These are phyloP conservation scores for Pezicula radicicola DNA, from an alignment of 2,329 filamentous ascomycete genomes.

Conservation along the genomic window DNA sequence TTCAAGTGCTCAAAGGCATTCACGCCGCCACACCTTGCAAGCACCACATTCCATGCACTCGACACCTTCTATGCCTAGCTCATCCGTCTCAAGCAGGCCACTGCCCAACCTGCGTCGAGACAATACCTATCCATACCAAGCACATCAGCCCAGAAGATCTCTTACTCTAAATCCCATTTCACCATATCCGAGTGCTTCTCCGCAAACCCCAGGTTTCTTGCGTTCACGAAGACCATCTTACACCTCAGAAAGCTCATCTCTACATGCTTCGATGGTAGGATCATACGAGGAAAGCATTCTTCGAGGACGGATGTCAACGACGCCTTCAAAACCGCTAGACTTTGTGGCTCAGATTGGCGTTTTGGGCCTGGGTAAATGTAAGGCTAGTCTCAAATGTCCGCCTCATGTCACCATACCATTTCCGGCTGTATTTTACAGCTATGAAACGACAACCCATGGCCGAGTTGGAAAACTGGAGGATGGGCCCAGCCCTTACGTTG, in stretches of 20 bases:
- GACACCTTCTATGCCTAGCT: slow-evolving; percentile 32
- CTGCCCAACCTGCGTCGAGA: slow-evolving; percentile 53
- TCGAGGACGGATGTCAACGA: slow-evolving; percentile 93
- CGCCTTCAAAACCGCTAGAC: slow-evolving; percentile 85
- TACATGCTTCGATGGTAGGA: slow-evolving; percentile 93
- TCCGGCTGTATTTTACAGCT: slow-evolving; percentile 94
- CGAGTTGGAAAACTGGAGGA: slow-evolving; percentile 64
- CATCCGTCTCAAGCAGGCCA: slow-evolving; percentile 40
- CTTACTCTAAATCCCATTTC: slow-evolving; percentile 57
- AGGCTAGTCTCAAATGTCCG: slow-evolving; percentile 78
- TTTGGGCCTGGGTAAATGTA: slow-evolving; percentile 84
- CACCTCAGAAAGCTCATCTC: slow-evolving; percentile 68
- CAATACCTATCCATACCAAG: slow-evolving; percentile 67
- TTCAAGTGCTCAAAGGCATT: slow-evolving; percentile 27
- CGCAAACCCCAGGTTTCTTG: slow-evolving; percentile 48
- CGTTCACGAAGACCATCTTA: slow-evolving; percentile 67
- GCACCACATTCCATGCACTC: slow-evolving; percentile 51
- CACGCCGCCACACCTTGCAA: slow-evolving; percentile 70
- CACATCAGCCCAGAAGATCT: slow-evolving; percentile 75
- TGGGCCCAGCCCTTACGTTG: slow-evolving; percentile 93
- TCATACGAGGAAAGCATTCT: slow-evolving; percentile 98
- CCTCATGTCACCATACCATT: slow-evolving; percentile 89
- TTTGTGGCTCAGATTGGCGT: slow-evolving; percentile 96
- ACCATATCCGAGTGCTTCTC: slow-evolving; percentile 34
- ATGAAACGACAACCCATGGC: slow-evolving; percentile 64